These are phyloP conservation scores for Boletus rex-veris DNA, from an alignment of 768 basidiomycete genomes.

Conservation along the genomic window DNA sequence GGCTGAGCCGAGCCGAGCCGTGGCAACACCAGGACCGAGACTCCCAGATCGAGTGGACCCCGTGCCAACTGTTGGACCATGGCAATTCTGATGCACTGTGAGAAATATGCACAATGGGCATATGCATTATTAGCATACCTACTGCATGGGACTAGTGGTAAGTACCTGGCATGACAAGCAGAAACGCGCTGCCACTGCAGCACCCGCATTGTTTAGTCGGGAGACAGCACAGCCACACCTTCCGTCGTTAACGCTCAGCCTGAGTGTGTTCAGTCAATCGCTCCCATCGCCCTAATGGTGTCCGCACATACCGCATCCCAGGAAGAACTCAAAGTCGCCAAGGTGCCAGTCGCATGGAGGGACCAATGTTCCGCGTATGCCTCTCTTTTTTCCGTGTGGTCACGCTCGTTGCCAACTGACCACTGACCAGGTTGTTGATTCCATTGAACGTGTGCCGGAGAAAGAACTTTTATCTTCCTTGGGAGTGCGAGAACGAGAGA, in stretches of 20 bases:
- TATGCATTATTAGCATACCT: too few species aligned
- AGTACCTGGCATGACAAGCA: too few species aligned
- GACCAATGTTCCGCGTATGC: conserved; percentile 91
- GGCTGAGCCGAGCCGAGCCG: too few species aligned
- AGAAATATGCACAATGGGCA: too few species aligned
- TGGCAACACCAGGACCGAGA: too few species aligned
- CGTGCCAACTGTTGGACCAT: too few species aligned
- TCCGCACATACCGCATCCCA: conserved; percentile 80
- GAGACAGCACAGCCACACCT: conserved; percentile 19
- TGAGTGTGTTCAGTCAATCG: neutral
- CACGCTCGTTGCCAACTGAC: neutral
- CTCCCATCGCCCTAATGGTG: conserved; percentile 45
- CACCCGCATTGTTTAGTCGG: too few species aligned
- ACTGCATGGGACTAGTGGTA: too few species aligned
- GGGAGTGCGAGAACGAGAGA: conserved; percentile 90
- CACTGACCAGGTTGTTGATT: conserved; percentile 61
- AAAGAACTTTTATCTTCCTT: conserved; percentile 75
- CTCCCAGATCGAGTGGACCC: too few species aligned
- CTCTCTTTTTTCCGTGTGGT: neutral
- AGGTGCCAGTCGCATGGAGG: conserved; percentile 79
- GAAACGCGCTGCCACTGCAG: too few species aligned
- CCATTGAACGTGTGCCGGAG: conserved; percentile 86
- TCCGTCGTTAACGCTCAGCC: neutral
- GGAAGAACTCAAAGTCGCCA: conserved; percentile 69
- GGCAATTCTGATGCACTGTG: too few species aligned